These are phyloP conservation scores for Coffea canephora DNA, from an alignment of 257 asterid species.

Conservation along the genomic window DNA sequence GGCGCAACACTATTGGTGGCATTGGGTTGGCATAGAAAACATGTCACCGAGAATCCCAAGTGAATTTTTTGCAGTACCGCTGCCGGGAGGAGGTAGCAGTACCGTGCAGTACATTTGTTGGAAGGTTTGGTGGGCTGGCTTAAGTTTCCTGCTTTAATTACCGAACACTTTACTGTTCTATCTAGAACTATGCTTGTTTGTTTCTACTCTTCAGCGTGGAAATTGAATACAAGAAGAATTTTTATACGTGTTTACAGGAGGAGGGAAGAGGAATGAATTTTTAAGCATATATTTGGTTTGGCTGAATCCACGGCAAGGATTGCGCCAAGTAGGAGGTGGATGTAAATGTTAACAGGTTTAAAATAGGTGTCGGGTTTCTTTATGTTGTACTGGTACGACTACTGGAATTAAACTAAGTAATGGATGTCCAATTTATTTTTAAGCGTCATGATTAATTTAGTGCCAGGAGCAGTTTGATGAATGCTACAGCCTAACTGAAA, in stretches of 20 bases:
- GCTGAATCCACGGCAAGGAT: slow-evolving; percentile 14
- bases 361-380: not conserved
- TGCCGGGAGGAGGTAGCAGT: too few species aligned
- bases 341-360: not conserved
- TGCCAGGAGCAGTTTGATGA: slow-evolving; percentile 3
- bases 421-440: not conserved
- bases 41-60: too few species aligned
- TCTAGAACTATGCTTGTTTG: not conserved
- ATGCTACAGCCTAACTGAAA: slow-evolving; percentile 5
- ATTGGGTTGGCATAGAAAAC: too few species aligned
- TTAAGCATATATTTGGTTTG: not conserved
- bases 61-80: too few species aligned
- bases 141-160: slow-evolving; percentile 14
- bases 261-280: not conserved
- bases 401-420: not conserved
- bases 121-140: not conserved
- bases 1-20: too few species aligned
- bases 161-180: not conserved
- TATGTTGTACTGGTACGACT: too few species aligned
- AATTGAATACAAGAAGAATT: too few species aligned
- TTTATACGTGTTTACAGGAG: too few species aligned
- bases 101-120: too few species aligned
- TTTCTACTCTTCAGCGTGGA: too few species aligned
- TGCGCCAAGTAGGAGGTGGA: slow-evolving; percentile 9
- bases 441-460: not conserved